Percentiles rank a stretch among this genome's conserved stretches.
Conservation (phyloP, 108 stramenopile genomes). For the Pseudonitzschia multiseries region DNA sequence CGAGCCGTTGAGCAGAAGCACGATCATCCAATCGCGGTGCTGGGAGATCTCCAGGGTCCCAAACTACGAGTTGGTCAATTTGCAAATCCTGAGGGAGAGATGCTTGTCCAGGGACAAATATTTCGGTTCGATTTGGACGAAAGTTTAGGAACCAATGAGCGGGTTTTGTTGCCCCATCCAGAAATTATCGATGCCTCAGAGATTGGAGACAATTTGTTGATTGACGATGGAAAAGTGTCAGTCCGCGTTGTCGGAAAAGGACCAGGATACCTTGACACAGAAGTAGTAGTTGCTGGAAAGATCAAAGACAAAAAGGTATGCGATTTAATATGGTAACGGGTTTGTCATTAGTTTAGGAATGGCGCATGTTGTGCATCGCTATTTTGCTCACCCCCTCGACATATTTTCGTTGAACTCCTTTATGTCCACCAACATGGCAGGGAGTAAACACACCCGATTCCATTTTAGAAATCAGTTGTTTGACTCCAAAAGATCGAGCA, state of each 20-base stretch:
- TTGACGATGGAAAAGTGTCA: conserved; percentile 89
- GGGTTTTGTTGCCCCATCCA: conserved; percentile 83
- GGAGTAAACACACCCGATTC: conserved; percentile 86
- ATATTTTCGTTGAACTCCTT: background rate
- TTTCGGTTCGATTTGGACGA: conserved; percentile 81
- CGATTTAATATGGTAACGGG: background rate
- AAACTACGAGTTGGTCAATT: conserved; percentile 73
- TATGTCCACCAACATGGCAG: conserved; percentile 22
- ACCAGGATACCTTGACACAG: conserved; percentile 64
- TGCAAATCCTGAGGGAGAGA: conserved; percentile 54
- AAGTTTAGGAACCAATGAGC: conserved; percentile 49
- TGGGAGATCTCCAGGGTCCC: conserved; percentile 68
- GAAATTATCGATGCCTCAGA: conserved; percentile 72
- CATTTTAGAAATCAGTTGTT: conserved; percentile 73
- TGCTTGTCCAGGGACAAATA: conserved; percentile 59
- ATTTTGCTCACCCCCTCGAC: background rate
- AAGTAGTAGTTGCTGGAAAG: conserved; percentile 76
- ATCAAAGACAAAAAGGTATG: conserved; percentile 76
- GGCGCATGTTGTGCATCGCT: too few species aligned
- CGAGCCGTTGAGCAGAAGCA: conserved; percentile 60
- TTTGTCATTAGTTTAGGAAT: background rate
- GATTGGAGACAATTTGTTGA: conserved; percentile 61
- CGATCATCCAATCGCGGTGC: conserved; percentile 53
- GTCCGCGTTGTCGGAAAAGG: conserved; percentile 69
- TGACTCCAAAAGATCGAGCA: conserved; percentile 83